Percentiles rank a stretch among this genome's conserved stretches.
phyloP scores from a whole-genome alignment of 129 eudicot genomes.

The Kitagawia praeruptora region DNA sequence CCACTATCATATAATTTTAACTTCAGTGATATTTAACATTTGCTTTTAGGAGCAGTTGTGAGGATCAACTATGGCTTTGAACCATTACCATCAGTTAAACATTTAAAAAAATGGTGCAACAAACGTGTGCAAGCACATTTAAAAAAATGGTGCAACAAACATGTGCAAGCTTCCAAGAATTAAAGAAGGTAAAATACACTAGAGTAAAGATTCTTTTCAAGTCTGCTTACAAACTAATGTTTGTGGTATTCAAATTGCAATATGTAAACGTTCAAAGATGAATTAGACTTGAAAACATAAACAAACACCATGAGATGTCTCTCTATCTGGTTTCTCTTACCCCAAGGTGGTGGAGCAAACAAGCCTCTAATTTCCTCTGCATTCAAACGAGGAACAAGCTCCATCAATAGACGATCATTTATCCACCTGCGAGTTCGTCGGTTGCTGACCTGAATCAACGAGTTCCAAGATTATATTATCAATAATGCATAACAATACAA shows the following conservation, averaged over 20 bases:
- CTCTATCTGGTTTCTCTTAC: conserved; percentile 27
- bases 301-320: not conserved
- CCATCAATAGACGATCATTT: conserved; percentile 78
- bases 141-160: too few species aligned
- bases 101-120: too few species aligned
- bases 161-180: not conserved
- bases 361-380: conserved; percentile 91
- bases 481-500: not conserved
- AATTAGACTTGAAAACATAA: not conserved
- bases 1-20: not conserved
- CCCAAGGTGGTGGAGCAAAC: conserved; percentile 99
- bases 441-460: conserved; percentile 63
- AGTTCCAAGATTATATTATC: not conserved
- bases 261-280: not conserved
- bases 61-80: not conserved
- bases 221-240: not conserved
- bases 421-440: conserved; percentile 82
- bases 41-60: not conserved
- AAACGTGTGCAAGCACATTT: too few species aligned
- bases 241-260: not conserved
- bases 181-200: not conserved
- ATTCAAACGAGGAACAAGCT: conserved; percentile 86
- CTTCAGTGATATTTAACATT: not conserved
- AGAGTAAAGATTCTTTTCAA: not conserved
- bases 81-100: not conserved